Base-by-base conservation (phyloP, 768 basidiomycete species). In the Clitopilus passeckerianus region DNA sequence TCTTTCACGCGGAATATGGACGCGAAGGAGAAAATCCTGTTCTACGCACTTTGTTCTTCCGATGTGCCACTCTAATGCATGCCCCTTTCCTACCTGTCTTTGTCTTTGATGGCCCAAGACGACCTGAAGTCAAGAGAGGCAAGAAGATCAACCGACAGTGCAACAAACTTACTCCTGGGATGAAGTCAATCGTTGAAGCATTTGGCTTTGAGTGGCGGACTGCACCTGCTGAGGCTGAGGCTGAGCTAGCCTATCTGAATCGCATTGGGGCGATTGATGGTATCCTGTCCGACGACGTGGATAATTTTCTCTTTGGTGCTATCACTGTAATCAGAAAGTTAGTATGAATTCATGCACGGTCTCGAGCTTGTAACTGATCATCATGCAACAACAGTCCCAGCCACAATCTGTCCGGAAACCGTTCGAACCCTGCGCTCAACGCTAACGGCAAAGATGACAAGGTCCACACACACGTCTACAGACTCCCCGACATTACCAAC, bases 161-260 rank as follows among this genome's bases (percentile, higher is more conserved):
- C 50, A 82, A 87, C 65, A 87, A 85, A 74, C 79, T 92, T 46
- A 83, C 85, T 7, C 82, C 85, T 34, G 88, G 87, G 2, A 90
- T 90, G 86, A 89, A 90, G 71, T 79, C 81, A 18, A 88, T 91
- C 52, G 86, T 91, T 1, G 85, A 89, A 50, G 86, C 89, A 0
- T 91, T 90, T 71, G 90, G 90, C 1, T 91, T 90, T 63, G 88
- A 90, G 66, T 90, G 87, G 85, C 76, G 84, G 63, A 83, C 80
- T 70, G 86, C 85, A 66, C 95, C 95, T 6, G 94, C 93, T 16
- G 95, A 97, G 72, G 95, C 95, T 0, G 95, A 98, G 71, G 95
- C 95, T 0, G 95, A 96, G 67, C 78, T 98, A 1, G 95, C 95
- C 0, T 88, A 91, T 62, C 77, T 98, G 57, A 95, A 93, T 65